phyloP scores from a whole-genome alignment of 2,329 filamentous ascomycete genomes.

The Pseudocercospora fijiensis region DNA sequence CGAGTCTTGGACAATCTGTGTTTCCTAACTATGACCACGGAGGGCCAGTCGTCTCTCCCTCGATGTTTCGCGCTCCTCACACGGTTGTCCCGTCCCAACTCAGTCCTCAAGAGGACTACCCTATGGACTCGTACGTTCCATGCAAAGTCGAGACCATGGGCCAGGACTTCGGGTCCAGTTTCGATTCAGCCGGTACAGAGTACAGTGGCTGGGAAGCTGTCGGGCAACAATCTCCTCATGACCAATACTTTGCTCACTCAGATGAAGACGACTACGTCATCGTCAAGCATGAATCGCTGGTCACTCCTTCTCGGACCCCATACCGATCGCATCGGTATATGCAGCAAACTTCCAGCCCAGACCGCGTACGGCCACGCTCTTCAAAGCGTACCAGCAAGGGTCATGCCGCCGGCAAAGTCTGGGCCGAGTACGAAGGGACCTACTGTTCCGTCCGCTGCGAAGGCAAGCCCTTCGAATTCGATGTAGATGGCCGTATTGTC shows the following conservation, averaged over 20 bases:
- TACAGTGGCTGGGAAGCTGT: constrained; percentile 19
- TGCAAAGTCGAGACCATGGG: constrained; percentile 17
- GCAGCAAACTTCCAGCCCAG: neutral
- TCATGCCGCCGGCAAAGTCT: constrained; percentile 11
- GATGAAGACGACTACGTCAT: constrained; percentile 29
- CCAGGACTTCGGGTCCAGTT: constrained; percentile 18
- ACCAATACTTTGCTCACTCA: constrained; percentile 24
- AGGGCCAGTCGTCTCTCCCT: neutral
- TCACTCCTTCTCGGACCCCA: neutral
- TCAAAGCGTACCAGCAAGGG: constrained; percentile 22
- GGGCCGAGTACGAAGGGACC: constrained; percentile 8
- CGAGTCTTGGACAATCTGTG: constrained; percentile 17
- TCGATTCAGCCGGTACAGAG: constrained; percentile 17
- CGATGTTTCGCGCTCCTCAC: constrained; percentile 14
- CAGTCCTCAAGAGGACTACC: constrained; percentile 26
- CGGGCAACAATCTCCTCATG: constrained; percentile 19
- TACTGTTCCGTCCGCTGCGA: constrained; percentile 15
- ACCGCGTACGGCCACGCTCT: constrained; percentile 9
- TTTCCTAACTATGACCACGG: constrained; percentile 12
- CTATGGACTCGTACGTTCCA: constrained; percentile 19
- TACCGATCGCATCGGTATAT: neutral
- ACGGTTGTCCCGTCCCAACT: constrained; percentile 33
- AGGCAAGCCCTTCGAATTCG: constrained; percentile 12
- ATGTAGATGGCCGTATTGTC: neutral
- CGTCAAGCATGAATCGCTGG: constrained; percentile 22